Base-by-base conservation (phyloP, 75 land plant species). In the Larix kaempferi region DNA sequence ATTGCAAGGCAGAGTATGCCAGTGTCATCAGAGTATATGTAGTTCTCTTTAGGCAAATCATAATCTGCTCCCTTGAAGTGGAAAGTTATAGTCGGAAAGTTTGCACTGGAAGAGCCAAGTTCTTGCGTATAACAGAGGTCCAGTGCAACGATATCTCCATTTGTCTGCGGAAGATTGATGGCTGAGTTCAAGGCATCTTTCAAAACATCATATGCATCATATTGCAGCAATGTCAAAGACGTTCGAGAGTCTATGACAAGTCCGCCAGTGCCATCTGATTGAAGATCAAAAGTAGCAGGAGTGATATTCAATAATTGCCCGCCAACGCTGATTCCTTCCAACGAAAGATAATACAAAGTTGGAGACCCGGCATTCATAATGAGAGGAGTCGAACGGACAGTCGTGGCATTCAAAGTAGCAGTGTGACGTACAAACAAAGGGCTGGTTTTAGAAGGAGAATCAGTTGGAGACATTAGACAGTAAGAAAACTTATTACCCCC, bases 401-500 rank as follows among this genome's bases (percentile, higher is more conserved):
- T 29, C 1, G 33, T 29, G 73, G 11, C 54, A 71, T 3, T 22
- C 23, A 77, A 22, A 1, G 22, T n/a, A 12, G 19, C 23, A 57
- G n/a, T 62, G 56, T 66, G 72, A 67, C 90, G 88, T 77, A 89
- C 80, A 25, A 86, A 17, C 57, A 88, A 83, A 60, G 67, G 83
- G 80, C 91, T 88, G 23, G 86, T 83, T 2, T 82, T 83, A 12
- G 87, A 67, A 12, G 89, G 86, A 39, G 85, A 77, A 57, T 78
- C 64, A 19, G 85, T 80, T 80, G 83, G 83, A 76, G 86, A 86
- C 78, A 88, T 77, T 6, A 91, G 79, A 52, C 93, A 91, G 83
- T 91, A 91, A 21, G 93, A 87, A 78, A 91, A 91, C 67, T 82
- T 87, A 83, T 81, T 63, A 21, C 84, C 91, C 54, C 73, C 83